A percentile compares a stretch with the other conserved stretches of the same genome.
Evolutionary conservation across 1,139 yeast species (phyloP).

Genomic region (Suhomyces kunorum): DNA sequence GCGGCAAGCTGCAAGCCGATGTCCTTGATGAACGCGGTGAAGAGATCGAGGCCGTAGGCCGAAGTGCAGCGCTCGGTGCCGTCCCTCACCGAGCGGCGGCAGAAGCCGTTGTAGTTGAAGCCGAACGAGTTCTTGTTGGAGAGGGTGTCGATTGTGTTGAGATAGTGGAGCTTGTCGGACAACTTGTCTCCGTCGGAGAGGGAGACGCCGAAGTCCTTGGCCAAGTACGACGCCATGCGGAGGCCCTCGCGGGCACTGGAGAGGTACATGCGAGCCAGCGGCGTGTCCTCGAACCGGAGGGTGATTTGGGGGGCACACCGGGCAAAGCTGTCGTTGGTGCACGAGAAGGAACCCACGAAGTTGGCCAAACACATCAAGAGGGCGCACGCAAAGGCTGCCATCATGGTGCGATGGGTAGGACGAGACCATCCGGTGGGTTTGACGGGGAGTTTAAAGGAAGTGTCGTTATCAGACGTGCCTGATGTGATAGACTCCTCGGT

Average conservation of each 20-base stretch:
- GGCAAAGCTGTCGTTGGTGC: slow-evolving; percentile 14
- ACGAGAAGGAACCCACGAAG: slow-evolving; percentile 15
- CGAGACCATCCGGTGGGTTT: slow-evolving; percentile 1
- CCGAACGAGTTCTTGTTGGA: slow-evolving; percentile 42
- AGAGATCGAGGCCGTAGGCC: slow-evolving; percentile 13
- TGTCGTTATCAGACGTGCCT: not conserved
- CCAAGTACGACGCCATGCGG: slow-evolving; percentile 54
- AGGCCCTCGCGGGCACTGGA: slow-evolving; percentile 50
- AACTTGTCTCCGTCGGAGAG: slow-evolving; percentile 23
- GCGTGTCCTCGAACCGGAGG: slow-evolving; percentile 38
- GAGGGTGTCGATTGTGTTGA: slow-evolving; percentile 46
- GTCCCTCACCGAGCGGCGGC: slow-evolving; percentile 29
- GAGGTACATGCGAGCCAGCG: slow-evolving; percentile 31
- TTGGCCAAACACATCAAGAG: slow-evolving; percentile 11
- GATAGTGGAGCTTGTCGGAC: slow-evolving; percentile 19
- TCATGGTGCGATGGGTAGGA: not conserved
- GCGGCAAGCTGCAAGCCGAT: slow-evolving; percentile 37
- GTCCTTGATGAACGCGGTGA: slow-evolving; percentile 11
- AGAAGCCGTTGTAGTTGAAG: slow-evolving; percentile 52
- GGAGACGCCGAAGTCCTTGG: slow-evolving; percentile 49
- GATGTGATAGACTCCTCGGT: too few relatives aligned
- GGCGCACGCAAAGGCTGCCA: slow-evolving; percentile 10
- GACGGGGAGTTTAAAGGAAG: not conserved
- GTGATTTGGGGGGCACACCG: slow-evolving; percentile 50
- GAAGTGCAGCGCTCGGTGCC: slow-evolving; percentile 16